Evolutionary conservation across 805 yeast species (phyloP), one percentile per base, ranked within the genome.

Genomic region (Lipomyces mesembrius): DNA sequence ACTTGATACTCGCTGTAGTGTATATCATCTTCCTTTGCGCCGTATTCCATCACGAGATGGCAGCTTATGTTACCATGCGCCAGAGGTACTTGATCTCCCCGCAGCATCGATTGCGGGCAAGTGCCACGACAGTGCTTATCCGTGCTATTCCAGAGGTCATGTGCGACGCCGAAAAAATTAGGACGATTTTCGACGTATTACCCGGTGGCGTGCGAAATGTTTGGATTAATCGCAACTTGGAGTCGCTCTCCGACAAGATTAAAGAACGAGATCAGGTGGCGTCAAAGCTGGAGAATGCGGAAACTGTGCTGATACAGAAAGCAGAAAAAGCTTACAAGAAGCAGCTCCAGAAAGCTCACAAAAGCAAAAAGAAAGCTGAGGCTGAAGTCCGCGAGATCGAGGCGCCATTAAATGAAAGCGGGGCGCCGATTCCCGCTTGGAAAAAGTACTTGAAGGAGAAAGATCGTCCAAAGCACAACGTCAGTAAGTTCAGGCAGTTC

Each of bases 391-490:
- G 34, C 55, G 55, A 25, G 55, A 52, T 25, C 5, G 55, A 52
- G 8, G 29, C 27, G 51, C 49, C 37, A 64, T 54, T 25, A 49
- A 29, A 73, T 20, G 27, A 25, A 70, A 53, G 46, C 39, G 59
- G 39, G 17, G 53, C 52, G 2, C 55, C 54, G 29, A 65, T n/a
- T 14, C 66, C 32, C 74, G 76, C 8, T 14, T 77, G 78, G 79
- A 59, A 71, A 35, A 57, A 59, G 56, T 91, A 90, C 76, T 82
- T 91, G 69, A 80, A 82, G 3, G 81, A 78, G 35, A 84, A 85
- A 74, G 90, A 91, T 77, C 82, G 91, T 73, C 97, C 97, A 54
- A 86, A 87, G 51, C 91, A 89, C 75, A 84, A 83, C 69, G 80
- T 89, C 70, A 74, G 65, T 25, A 34, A 22, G 12, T 52, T 61